Base-by-base conservation (phyloP, 768 basidiomycete genomes). In the Gloeostereum incarnatum region DNA sequence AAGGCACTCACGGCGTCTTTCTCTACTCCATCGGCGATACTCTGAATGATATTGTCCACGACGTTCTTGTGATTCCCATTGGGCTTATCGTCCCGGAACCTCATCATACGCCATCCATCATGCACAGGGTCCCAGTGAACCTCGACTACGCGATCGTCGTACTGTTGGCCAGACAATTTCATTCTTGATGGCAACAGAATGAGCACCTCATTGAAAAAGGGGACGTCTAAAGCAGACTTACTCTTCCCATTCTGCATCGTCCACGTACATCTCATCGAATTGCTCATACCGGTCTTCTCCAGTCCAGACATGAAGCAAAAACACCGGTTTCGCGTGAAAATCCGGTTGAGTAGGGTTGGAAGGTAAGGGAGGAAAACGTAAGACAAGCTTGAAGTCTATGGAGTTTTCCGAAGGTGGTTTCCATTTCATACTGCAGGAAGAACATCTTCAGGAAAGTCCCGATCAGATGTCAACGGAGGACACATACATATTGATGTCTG, bases 401-500 rank as follows among this genome's bases (percentile, higher is more conserved):
- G 92, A 93, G 56, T 99, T 99, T 54, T 98, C 94, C 2, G 84
- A 87, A 0, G 96, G 92, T 1, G 93, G 92, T 58, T 99, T 99
- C 96, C 96, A 99, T 60, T 99, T 99, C 52, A 99, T 59, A 45
- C 94, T 98, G 47, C 19, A 37, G 23, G 13, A 33, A 46, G 17
- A 22, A 36, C 20, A 22, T 20, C 26, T 21, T 13, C 14, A 35
- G 26, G 38, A 27, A 31, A n/a, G 16, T 18, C n/a, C n/a, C n/a
- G n/a, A n/a, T n/a, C n/a, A n/a, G n/a, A n/a, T n/a, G n/a, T n/a
- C n/a, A n/a, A n/a, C n/a, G n/a, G n/a, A n/a, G n/a, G n/a, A n/a
- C 8, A 60, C 79, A 49, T 43, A 96, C 94, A 98, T 90, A 45
- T 87, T 86, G 3, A 60, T 54, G 54, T 99, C 96, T 8, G 96